Evolutionary conservation across 208 protist species (phyloP), one percentile per base, ranked within the genome.

Genomic region (Borovskyia barvae): DNA sequence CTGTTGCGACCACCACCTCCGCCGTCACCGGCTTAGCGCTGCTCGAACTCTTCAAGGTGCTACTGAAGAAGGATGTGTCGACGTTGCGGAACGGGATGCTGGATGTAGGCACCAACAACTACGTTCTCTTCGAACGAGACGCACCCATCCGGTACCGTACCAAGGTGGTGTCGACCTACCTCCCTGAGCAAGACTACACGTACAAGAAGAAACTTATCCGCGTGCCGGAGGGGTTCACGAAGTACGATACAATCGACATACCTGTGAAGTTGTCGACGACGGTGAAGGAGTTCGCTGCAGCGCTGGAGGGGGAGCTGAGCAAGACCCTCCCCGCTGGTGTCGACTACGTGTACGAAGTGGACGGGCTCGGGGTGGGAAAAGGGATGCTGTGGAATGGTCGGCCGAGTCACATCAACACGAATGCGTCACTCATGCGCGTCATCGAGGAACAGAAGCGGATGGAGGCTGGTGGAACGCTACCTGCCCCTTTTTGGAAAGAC

Each of bases 1-100:
- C 99, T 14, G 99, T 99, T 66, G 97, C 98, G 33, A 99, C 99
- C 1, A 99, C 99, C 5, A 99, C 99, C 3, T 98, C 99, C 17
- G 64, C 98, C 4, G 97, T 99, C 8, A 95, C 96, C 25, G 99
- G 99, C 5, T 83, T 99, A 2, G 95, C 98, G 3, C 85, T 90
- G 52, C 79, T 99, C 20, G 99, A 99, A 80, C 80, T 99, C 7
- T 98, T 97, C 74, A 99, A 99, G 83, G 72, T 99, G 17, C 56
- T 95, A 42, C 80, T 84, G 48, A 67, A 66, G 20, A 93, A 90
- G 59, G 81, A 89, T 55, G 66, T 89, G 25, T 85, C 78, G 2
- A 65, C 39, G 35, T 74, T 95, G 51, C 82, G 89, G 22, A 92
- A 92, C 59, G 89, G 89, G 37, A 95, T 95, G 89, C 61, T 93